Base-by-base conservation (phyloP, 495 filamentous ascomycete genomes). In the Podospora didyma region DNA sequence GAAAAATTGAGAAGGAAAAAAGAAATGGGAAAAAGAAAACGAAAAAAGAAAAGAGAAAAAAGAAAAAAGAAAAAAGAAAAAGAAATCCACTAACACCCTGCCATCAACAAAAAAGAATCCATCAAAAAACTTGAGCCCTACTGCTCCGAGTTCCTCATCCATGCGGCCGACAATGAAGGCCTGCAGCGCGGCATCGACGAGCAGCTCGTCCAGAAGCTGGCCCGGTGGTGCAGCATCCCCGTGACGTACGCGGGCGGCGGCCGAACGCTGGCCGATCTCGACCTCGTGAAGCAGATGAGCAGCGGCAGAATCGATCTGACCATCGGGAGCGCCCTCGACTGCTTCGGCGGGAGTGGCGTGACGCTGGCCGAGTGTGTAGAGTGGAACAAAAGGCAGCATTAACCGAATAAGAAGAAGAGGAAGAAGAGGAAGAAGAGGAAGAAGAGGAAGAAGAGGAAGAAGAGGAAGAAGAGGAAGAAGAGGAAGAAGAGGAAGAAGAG, bases 131-230 rank as follows among this genome's bases (percentile, higher is more conserved):
- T 97, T 9, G 92, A 96, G 64, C 88, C 87, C 11, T 93, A 90
- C 69, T 97, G 94, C 75, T 90, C 88, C 42, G 95, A 98, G 65
- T 97, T 98, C 69, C 78, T 98, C 48, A 90, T 98, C 63, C 95
- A 98, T 64, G 94, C 94, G n/a, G 94, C 95, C n/a, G 94, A 98
- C 68, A 91, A 93, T 53, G 94, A 97, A 68, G 94, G 94, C 9
- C 75, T 97, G 47, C 95, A 97, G 67, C 78, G 79, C 49, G 94
- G 94, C 24, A 87, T 98, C 49, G 95, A 98, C 62, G 87, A 93
- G 63, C 80, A 87, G 49, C 75, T 98, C 2, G 92, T 98, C 0
- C 71, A 79, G 52, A 83, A 75, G 53, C 73, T 98, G 47, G 87
- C 90, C 2, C 71, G 84, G 60, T 97, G 92, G 89, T 94, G 90